phyloP scores from a whole-genome alignment of 371 early-diverging fungal species.

The Fennellomyces sp. region DNA sequence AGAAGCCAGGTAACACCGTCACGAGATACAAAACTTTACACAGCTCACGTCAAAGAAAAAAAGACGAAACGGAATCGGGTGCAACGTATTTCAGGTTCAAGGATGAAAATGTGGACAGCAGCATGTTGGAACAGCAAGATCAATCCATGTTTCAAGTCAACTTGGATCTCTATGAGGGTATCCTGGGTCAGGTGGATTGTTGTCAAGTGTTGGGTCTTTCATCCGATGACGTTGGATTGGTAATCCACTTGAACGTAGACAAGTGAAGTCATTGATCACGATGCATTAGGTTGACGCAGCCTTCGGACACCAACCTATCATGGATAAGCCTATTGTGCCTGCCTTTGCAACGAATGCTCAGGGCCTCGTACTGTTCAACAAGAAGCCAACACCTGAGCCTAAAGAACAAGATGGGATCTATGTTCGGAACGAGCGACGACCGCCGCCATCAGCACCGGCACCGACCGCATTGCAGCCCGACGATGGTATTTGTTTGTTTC shows the following conservation, averaged over 20 bases:
- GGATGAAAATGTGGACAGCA: conserved; percentile 32
- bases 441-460: conserved; percentile 8
- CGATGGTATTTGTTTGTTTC: not conserved
- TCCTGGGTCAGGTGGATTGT: conserved; percentile 24
- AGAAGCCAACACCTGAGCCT: conserved; percentile 11
- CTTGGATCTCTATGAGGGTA: conserved; percentile 27
- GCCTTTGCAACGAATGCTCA: conserved; percentile 39
- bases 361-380: conserved; percentile 42
- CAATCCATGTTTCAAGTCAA: conserved; percentile 35
- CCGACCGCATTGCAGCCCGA: not conserved
- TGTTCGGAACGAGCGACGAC: conserved; percentile 33
- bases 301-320: conserved; percentile 23
- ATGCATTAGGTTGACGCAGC: conserved; percentile 24
- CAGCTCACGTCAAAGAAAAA: too few relatives aligned
- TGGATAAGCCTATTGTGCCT: conserved; percentile 44
- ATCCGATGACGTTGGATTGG: conserved; percentile 29
- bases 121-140: conserved; percentile 16
- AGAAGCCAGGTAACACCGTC: conserved; percentile 43
- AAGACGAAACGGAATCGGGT: conserved; percentile 26
- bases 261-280: not conserved
- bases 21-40: too few relatives aligned
- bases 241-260: not conserved
- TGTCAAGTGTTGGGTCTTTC: conserved; percentile 22
- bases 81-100: conserved; percentile 50
- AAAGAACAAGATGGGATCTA: conserved; percentile 39